Conservation (phyloP, 75 land plant species). For the Picea sitchensis region DNA sequence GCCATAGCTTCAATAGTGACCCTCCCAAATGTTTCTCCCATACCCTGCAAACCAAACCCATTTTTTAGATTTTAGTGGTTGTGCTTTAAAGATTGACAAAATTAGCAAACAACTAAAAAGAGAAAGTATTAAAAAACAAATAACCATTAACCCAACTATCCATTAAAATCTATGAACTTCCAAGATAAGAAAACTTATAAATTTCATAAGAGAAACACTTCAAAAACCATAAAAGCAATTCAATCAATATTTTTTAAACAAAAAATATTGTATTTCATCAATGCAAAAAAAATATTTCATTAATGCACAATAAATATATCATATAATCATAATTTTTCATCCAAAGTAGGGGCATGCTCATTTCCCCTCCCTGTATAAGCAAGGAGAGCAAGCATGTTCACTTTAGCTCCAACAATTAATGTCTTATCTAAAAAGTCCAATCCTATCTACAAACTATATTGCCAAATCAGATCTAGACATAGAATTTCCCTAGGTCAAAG, state of each 20-base stretch:
- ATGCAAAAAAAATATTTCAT: too few relatives aligned
- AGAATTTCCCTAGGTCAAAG: too few relatives aligned
- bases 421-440: too few relatives aligned
- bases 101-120: not conserved
- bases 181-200: not conserved
- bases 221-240: not conserved
- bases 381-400: too few relatives aligned
- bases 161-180: not conserved
- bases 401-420: too few relatives aligned
- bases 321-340: too few relatives aligned
- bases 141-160: not conserved
- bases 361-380: too few relatives aligned
- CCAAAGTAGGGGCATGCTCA: too few relatives aligned
- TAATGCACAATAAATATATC: too few relatives aligned
- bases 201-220: not conserved
- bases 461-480: too few relatives aligned
- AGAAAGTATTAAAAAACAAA: not conserved
- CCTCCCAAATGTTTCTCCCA: conserved; percentile 98
- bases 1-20: conserved; percentile 99
- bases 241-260: not conserved
- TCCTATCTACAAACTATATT: too few relatives aligned
- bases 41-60: conserved; percentile 51
- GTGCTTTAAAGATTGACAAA: not conserved
- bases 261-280: not conserved
- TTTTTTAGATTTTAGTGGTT: not conserved